Conservation (phyloP, 2,329 filamentous ascomycete species). For the Colletotrichum neosansevieriae region DNA sequence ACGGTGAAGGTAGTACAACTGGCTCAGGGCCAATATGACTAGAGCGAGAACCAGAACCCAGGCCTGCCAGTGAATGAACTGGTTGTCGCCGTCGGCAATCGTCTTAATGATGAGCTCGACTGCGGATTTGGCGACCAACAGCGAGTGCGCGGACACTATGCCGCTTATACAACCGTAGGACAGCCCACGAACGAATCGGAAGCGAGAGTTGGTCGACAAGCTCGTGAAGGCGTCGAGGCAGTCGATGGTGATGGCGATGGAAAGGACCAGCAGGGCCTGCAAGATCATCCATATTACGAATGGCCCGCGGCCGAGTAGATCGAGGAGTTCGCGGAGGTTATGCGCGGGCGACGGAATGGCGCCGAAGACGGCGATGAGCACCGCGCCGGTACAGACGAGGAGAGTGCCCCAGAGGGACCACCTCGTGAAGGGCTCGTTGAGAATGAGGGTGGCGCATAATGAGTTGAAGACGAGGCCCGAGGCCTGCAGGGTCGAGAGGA, state of each 20-base stretch:
- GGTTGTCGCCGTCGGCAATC: constrained; percentile 85
- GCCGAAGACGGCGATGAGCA: constrained; percentile 93
- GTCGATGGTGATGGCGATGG: constrained; percentile 74
- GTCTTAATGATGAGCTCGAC: constrained; percentile 93
- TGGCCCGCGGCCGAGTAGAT: constrained; percentile 76
- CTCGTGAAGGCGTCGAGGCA: constrained; percentile 64
- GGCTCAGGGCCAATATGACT: constrained; percentile 83
- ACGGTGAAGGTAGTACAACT: constrained; percentile 94
- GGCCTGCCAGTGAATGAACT: constrained; percentile 95
- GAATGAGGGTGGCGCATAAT: constrained; percentile 92
- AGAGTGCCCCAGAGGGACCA: constrained; percentile 93
- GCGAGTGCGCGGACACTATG: constrained; percentile 91
- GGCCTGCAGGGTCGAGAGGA: constrained; percentile 94
- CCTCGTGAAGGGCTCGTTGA: constrained; percentile 92
- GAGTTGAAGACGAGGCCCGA: constrained; percentile 99
- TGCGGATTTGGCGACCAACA: constrained; percentile 94
- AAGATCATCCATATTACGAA: constrained; percentile 92
- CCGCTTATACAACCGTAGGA: constrained; percentile 91
- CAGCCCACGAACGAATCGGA: constrained; percentile 84
- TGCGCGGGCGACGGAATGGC: constrained; percentile 95
- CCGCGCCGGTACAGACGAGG: constrained; percentile 88
- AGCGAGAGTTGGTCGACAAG: constrained; percentile 70
- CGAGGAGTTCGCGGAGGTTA: constrained; percentile 83
- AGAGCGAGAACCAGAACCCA: constrained; percentile 91
- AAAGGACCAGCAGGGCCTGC: constrained; percentile 78